Evolutionary conservation across 2,329 filamentous ascomycete genomes (phyloP).

Genomic region (Cryoendolithus antarcticus): DNA sequence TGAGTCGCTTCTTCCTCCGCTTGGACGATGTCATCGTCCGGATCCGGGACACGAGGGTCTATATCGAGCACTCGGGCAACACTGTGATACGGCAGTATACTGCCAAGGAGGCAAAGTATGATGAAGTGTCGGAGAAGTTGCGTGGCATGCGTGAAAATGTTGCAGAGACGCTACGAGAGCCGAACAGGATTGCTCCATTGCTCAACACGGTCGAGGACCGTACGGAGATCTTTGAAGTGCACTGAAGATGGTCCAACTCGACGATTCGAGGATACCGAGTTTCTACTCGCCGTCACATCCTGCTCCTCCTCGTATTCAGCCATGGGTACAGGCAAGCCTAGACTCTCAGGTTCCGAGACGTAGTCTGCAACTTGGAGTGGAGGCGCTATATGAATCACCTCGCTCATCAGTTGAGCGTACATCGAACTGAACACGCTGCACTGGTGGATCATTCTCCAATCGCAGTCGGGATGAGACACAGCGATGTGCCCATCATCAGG

Average conservation of each 20-base stretch:
- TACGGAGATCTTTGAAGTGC: slow-evolving; percentile 38
- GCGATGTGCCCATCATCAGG: too few relatives aligned
- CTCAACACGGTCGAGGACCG: slow-evolving; percentile 58
- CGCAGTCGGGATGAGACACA: too few relatives aligned
- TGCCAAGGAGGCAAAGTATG: slow-evolving; percentile 71
- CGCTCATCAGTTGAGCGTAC: background rate
- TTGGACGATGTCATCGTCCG: slow-evolving; percentile 81
- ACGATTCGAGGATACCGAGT: background rate
- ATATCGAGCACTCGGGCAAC: slow-evolving; percentile 71
- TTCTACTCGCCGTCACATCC: background rate
- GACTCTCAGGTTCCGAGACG: background rate
- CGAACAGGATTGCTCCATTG: slow-evolving; percentile 59
- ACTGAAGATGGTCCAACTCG: slow-evolving; percentile 6
- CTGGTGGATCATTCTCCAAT: too few relatives aligned
- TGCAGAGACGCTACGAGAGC: slow-evolving; percentile 63
- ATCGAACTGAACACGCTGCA: background rate
- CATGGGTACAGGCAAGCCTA: background rate
- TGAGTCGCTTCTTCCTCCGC: slow-evolving; percentile 82
- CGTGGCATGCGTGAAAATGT: slow-evolving; percentile 57
- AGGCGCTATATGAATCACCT: background rate
- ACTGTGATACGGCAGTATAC: slow-evolving; percentile 83
- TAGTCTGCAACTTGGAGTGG: background rate
- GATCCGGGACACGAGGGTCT: slow-evolving; percentile 80
- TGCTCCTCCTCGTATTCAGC: background rate
- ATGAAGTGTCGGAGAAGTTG: slow-evolving; percentile 50